Base-by-base conservation (phyloP, 1,284 basidiomycete species). In the Sporisorium reilianum region DNA sequence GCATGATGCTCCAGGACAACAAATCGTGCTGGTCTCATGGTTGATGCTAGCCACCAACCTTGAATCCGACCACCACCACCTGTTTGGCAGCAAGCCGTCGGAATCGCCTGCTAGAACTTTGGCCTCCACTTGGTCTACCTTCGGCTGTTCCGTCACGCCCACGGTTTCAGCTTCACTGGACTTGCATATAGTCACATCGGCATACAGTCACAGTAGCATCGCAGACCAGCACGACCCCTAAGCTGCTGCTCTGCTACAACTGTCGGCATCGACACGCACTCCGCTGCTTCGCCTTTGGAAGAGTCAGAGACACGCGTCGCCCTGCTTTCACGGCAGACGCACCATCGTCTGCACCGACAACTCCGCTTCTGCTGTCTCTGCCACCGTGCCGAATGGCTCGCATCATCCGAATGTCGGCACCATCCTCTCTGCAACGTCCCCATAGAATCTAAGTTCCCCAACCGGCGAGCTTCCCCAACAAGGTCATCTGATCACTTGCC, bases 361-460 rank as follows among this genome's bases (percentile, higher is more conserved):
- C 26, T 25, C 14, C 22, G 1, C 8, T 25, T 3, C 2, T 30
- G 22, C 34, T 14, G 1, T 8, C 44, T 36, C 14, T 6, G 25
- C 8, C 32, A 23, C 59, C 49, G 57, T 44, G 11, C 25, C 42
- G 59, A 51, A 55, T 61, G 60, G 51, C 60, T 44, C 48, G 16
- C 40, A 41, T 59, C 36, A 36, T 26, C 18, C 65, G 65, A 59
- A 68, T 68, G 65, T 63, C 59, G 60, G 32, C 55, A 23, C 46
- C 60, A 51, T 62, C 65, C 23, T 63, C 65, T 44, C 55, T 63
- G 28, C 55, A 62, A 30, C 60, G 50, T 48, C 60, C 40, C 40
- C 46, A 53, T 49, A 54, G 25, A 46, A 44, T 44, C n/a, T 58
- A 58, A 58, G 7, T 34, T n/a, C 9, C 40, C 30, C 16, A 30